Percentiles rank a stretch among this genome's conserved stretches.
phyloP scores from a whole-genome alignment of 1,284 basidiomycete genomes.

The Ustilago shanxiensis region DNA sequence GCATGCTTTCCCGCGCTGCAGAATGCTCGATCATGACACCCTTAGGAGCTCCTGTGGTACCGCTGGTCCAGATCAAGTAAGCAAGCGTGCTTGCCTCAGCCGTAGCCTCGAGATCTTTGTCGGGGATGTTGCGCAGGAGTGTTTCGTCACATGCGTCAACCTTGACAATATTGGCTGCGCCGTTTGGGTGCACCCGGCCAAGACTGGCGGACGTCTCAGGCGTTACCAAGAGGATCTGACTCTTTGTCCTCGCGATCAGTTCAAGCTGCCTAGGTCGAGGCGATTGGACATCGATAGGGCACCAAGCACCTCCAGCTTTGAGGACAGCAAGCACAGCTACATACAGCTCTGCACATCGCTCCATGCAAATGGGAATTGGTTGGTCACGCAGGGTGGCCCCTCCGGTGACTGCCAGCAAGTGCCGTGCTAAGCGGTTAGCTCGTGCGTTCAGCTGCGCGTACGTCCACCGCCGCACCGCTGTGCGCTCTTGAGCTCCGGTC shows the following conservation, averaged over 20 bases:
- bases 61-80: constrained; percentile 65
- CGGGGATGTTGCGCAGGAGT: no score
- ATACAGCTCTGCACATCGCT: constrained; percentile 22
- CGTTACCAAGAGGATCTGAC: constrained; percentile 25
- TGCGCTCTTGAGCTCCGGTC: no score
- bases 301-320: constrained; percentile 51
- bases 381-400: constrained; percentile 9
- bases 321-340: constrained; percentile 26
- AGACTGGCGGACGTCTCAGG: constrained; percentile 10
- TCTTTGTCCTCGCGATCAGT: constrained; percentile 32
- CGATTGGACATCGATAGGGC: constrained; percentile 56
- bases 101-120: not conserved
- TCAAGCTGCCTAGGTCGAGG: constrained; percentile 49
- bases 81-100: constrained; percentile 30
- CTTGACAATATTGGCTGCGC: no score
- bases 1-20: constrained; percentile 33
- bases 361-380: constrained; percentile 28
- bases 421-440: not conserved
- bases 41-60: constrained; percentile 62
- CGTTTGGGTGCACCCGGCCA: not conserved
- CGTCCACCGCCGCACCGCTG: no score
- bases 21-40: constrained; percentile 45
- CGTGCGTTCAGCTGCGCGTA: no score
- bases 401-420: constrained; percentile 12
- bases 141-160: no score